Base-by-base conservation (phyloP, 441 rosid species). In the Gossypium gossypioides region DNA sequence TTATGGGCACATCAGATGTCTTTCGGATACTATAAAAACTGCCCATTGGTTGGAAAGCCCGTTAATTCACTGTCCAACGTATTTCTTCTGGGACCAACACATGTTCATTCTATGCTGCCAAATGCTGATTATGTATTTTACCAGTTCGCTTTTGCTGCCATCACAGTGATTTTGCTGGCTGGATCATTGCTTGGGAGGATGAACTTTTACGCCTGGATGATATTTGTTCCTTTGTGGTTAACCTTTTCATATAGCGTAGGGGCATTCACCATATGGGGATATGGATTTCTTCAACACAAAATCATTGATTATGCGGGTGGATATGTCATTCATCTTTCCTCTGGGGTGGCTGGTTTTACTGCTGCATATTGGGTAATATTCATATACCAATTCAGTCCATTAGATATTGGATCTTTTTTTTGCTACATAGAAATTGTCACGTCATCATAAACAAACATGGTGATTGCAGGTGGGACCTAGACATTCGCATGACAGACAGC, bases 191-290 rank as follows among this genome's bases (percentile, higher is more conserved):
- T 89, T 8, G 93, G 93, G 74, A 82, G 91, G 80, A 87, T 86
- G 89, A 86, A 86, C 58, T 83, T 88, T 42, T 86, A 85, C 46
- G 91, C 91, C 0, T 88, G 93, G 93, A 86, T 86, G 89, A 6
- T 82, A 24, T 88, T 88, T 58, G 93, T 85, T 32, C 93, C 93
- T 6, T 37, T 84, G 68, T 86, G 93, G 91, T 67, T 88, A 19
- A 83, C 85, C 7, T 79, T 81, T 3, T 75, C 82, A 48, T 87
- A 87, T 54, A 78, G 86, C 5, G 54, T 88, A 8, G 89, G 91
- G 10, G 91, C 93, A 24, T 86, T 59, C 32, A 75, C 80, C 0
- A 78, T 88, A 4, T 88, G 93, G 91, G 87, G 89, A 10, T 6
- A 27, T 0, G 88, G 91, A 0, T 80, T 87, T 69, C 78, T 86